phyloP scores from a whole-genome alignment of 78 protist genomes.

The Guillardia theta region DNA sequence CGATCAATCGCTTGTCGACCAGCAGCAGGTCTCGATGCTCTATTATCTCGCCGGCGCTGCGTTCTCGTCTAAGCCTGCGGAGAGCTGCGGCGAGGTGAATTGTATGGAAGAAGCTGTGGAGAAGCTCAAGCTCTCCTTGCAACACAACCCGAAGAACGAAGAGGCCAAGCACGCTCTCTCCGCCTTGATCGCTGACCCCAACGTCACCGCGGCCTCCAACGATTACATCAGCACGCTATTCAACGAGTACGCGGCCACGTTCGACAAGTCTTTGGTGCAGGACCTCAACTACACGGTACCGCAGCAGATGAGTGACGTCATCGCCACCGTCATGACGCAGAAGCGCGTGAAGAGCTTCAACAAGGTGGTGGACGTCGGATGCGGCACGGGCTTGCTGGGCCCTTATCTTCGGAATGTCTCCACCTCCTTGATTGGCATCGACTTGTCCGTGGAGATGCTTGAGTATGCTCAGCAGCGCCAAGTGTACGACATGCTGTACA shows the following conservation, averaged over 20 bases:
- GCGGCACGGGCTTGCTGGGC: not conserved
- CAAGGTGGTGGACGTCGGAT: not conserved
- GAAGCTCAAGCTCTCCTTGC: not conserved
- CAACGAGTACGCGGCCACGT: conserved; percentile 22
- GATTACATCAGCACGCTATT: not conserved
- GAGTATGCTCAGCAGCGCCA: not conserved
- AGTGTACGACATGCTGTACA: not conserved
- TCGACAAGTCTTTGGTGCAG: not conserved
- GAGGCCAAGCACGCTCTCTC: conserved; percentile 26
- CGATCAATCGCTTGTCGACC: not conserved
- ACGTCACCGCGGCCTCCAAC: not conserved
- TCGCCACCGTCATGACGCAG: not conserved
- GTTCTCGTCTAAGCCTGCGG: not conserved
- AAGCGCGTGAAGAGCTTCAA: not conserved
- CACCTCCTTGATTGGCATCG: not conserved
- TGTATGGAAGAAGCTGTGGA: not conserved
- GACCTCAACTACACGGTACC: not conserved
- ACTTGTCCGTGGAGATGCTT: not conserved
- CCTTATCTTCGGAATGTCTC: not conserved
- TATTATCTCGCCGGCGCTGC: not conserved
- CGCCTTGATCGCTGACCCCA: not conserved
- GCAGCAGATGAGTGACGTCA: not conserved
- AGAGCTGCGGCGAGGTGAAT: not conserved
- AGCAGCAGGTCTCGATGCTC: conserved; percentile 1
- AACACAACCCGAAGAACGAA: not conserved